Base-by-base conservation (phyloP, 495 filamentous ascomycete species). In the Trichoderma orchidacearum region DNA sequence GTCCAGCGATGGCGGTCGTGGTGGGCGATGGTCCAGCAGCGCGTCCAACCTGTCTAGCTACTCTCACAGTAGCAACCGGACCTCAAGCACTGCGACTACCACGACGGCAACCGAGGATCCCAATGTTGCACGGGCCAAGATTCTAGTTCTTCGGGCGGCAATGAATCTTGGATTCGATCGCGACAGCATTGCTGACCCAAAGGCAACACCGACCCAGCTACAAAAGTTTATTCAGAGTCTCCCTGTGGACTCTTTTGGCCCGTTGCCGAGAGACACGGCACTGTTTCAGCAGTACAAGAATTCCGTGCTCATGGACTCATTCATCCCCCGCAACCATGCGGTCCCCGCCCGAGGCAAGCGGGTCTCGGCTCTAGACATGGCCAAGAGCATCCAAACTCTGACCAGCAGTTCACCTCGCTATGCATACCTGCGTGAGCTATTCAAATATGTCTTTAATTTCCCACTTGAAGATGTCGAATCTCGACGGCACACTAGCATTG, bases 361-460 rank as follows among this genome's bases (percentile, higher is more conserved):
- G 17, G 80, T 84, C 21, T 75, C 73, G 31, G 87, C 87, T 0
- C 65, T 70, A 21, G 87, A 95, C 59, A 79, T 94, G 41, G 85
- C 86, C 12, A 83, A 83, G 63, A 86, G 84, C 50, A 84, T 93
- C 13, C 72, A 74, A 45, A 84, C 85, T 75, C 87, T 93, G 82
- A 75, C 79, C 48, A 54, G 66, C 25, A 64, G 67, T 17, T 70
- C 72, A 0, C 56, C 59, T 30, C 78, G 82, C 57, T 87, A 90
- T 65, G 72, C 71, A 18, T 95, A 88, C 79, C 69, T 95, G 59
- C 76, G 78, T 23, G 90, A 95, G 66, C 70, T 96, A 9, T 95
- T 84, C 70, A 77, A 81, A 50, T 72, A 90, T n/a, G 89, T 95
- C 3, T 90, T 92, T 69, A 89, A 90, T 0, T 88, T 89, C 64